Evolutionary conservation across 225 moss, liverwort and hornwort genomes (phyloP).

Genomic region (Polytrichum commune): DNA sequence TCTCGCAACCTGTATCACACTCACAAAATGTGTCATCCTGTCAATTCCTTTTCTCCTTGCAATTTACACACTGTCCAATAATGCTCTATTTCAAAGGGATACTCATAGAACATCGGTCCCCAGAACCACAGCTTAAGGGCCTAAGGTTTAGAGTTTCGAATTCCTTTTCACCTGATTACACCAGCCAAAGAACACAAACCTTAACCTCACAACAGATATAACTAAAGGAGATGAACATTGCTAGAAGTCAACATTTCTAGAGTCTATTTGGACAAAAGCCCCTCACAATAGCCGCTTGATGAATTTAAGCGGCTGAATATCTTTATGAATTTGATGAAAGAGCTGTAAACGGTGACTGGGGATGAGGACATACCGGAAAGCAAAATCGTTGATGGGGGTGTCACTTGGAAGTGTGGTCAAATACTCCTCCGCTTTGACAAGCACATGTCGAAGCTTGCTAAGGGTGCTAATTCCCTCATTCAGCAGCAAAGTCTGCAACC

Average conservation of each 20-base stretch:
- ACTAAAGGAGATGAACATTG: too few species aligned
- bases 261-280: too few species aligned
- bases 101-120: too few species aligned
- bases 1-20: conserved; percentile 49
- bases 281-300: not conserved
- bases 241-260: too few species aligned
- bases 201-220: too few species aligned
- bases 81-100: too few species aligned
- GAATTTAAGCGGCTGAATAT: too few species aligned
- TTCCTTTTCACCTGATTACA: too few species aligned
- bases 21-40: conserved; percentile 10
- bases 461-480: conserved; percentile 54
- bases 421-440: conserved; percentile 61
- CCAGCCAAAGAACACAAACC: too few species aligned
- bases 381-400: conserved; percentile 53
- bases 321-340: not conserved
- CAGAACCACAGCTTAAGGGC: not conserved
- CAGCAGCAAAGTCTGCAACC: conserved; percentile 68
- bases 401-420: conserved; percentile 47
- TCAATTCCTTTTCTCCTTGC: not conserved
- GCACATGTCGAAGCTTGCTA: conserved; percentile 46
- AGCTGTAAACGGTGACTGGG: not conserved
- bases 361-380: conserved; percentile 43
- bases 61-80: too few species aligned
- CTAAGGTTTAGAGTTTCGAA: too few species aligned